phyloP scores from a whole-genome alignment of 1,139 yeast genomes.

The Debaryomyces singareniensis region DNA sequence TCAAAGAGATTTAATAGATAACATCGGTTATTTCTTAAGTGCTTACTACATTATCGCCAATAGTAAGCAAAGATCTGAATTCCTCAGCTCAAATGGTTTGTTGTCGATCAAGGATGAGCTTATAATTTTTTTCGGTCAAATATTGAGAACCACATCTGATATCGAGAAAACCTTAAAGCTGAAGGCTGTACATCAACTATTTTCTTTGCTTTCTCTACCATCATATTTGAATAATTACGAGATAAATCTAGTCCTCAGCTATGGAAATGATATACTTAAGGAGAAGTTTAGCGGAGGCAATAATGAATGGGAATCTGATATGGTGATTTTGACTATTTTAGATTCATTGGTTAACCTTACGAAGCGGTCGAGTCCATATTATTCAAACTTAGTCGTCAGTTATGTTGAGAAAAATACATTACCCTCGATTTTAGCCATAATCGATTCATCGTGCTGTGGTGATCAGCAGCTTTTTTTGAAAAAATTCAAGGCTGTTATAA shows the following conservation, averaged over 20 bases:
- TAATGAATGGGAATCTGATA: constrained; percentile 27
- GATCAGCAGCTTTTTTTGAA: constrained; percentile 4
- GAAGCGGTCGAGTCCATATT: constrained; percentile 7
- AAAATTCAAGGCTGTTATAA: constrained; percentile 26
- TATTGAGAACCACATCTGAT: constrained; percentile 60
- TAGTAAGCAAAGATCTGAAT: constrained; percentile 2
- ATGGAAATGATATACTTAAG: constrained; percentile 54
- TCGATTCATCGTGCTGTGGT: constrained; percentile 22
- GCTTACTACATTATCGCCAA: constrained; percentile 18
- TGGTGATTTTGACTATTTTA: constrained; percentile 31
- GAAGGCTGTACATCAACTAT: constrained; percentile 58
- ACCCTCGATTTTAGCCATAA: constrained; percentile 35
- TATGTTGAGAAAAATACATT: constrained; percentile 16
- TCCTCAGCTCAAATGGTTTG: constrained; percentile 11
- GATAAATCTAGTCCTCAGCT: constrained; percentile 55
- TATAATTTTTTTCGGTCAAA: constrained; percentile 56
- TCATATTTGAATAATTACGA: constrained; percentile 49
- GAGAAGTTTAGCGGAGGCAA: constrained; percentile 31
- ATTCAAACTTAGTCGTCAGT: constrained; percentile 7
- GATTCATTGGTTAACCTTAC: constrained; percentile 47
- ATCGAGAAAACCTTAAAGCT: constrained; percentile 65
- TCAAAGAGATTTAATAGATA: constrained; percentile 56
- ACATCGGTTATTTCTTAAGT: constrained; percentile 47
- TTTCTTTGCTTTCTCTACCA: constrained; percentile 43
- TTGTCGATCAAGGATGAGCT: constrained; percentile 54